Conservation (phyloP, 225 moss, liverwort and hornwort species). For the Takakia lepidozioides region DNA sequence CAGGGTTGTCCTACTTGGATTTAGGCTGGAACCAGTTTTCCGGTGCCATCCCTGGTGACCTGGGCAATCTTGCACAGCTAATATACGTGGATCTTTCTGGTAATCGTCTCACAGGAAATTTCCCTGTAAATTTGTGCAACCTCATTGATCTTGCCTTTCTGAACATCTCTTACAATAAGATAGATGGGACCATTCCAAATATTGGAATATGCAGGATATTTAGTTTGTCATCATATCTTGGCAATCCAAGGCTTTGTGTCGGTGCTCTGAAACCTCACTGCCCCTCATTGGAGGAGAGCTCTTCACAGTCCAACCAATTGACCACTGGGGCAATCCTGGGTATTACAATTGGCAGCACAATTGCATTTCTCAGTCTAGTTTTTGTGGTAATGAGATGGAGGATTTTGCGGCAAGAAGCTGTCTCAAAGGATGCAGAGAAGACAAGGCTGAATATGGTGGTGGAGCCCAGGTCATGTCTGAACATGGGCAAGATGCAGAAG, state of each 20-base stretch:
- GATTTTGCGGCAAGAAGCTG: slow-evolving; percentile 24
- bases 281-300: neutral
- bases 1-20: slow-evolving; percentile 40
- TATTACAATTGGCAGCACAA: slow-evolving; percentile 42
- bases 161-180: slow-evolving; percentile 30
- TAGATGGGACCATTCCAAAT: slow-evolving; percentile 26
- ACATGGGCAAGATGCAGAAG: slow-evolving; percentile 50
- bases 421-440: slow-evolving; percentile 47
- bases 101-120: slow-evolving; percentile 48
- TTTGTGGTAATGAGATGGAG: slow-evolving; percentile 48
- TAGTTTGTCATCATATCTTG: slow-evolving; percentile 12
- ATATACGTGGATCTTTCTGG: slow-evolving; percentile 43
- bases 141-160: slow-evolving; percentile 25
- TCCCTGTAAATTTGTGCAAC: slow-evolving; percentile 34
- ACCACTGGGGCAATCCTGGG: slow-evolving; percentile 53
- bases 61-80: slow-evolving; percentile 44
- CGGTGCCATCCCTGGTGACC: slow-evolving; percentile 38
- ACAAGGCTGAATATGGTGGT: slow-evolving; percentile 58
- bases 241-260: slow-evolving; percentile 23
- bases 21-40: slow-evolving; percentile 39
- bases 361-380: slow-evolving; percentile 39
- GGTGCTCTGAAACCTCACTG: slow-evolving; percentile 17
- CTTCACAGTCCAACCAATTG: too few relatives aligned
- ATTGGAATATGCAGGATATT: slow-evolving; percentile 20
- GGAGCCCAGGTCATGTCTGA: slow-evolving; percentile 56